Evolutionary conservation across 768 basidiomycete genomes (phyloP).

Genomic region (Termitomyces titanicus): DNA sequence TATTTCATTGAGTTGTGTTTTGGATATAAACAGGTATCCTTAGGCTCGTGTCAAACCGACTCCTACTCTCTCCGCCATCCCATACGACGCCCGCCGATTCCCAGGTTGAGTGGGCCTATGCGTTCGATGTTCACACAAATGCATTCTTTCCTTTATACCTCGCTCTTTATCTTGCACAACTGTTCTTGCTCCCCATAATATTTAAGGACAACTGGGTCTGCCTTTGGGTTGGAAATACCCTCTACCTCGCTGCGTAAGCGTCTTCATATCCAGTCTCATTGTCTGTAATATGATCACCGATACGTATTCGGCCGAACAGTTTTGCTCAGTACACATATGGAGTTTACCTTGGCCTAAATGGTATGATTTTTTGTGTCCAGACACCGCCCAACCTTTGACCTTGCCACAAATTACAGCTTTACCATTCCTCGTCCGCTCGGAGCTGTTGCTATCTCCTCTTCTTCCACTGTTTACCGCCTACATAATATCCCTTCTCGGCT

Average conservation of each 20-base stretch:
- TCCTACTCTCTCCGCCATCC: constrained; percentile 67
- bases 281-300: neutral
- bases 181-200: constrained; percentile 81
- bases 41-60: constrained; percentile 70
- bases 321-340: constrained; percentile 92
- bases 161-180: constrained; percentile 84
- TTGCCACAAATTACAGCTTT: constrained; percentile 50
- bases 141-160: constrained; percentile 95
- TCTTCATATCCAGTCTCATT: constrained; percentile 11
- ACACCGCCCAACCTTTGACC: constrained; percentile 8
- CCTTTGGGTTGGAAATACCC: constrained; percentile 86
- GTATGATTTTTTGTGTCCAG: constrained; percentile 28
- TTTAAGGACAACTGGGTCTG: constrained; percentile 91
- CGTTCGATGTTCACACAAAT: constrained; percentile 96
- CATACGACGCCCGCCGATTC: constrained; percentile 70
- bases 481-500: constrained; percentile 82
- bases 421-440: constrained; percentile 90
- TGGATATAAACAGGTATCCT: constrained; percentile 8
- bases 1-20: neutral
- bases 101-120: constrained; percentile 87
- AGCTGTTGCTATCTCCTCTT: constrained; percentile 87
- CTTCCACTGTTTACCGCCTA: constrained; percentile 85
- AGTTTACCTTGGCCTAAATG: constrained; percentile 81
- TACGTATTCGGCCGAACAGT: constrained; percentile 32
- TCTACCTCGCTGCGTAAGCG: constrained; percentile 81